Evolutionary conservation across 169 alveolate species (phyloP).

Genomic region (Cryptosporidium canis): DNA sequence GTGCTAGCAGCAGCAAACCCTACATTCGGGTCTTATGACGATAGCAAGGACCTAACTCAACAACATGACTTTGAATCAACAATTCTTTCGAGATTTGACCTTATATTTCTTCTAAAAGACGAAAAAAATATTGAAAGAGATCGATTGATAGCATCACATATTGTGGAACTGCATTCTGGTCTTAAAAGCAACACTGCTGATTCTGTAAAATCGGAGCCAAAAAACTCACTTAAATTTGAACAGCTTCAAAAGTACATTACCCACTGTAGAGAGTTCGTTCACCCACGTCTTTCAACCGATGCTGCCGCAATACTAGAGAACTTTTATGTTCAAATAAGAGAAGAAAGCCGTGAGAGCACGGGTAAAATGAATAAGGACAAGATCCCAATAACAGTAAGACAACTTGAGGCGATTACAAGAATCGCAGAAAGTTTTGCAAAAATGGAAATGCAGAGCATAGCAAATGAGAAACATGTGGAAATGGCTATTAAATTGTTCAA

Average conservation of each 20-base stretch:
- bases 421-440: conserved; percentile 92
- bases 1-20: conserved; percentile 99
- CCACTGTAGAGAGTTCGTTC: conserved; percentile 87
- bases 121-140: conserved; percentile 93
- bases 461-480: conserved; percentile 88
- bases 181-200: conserved; percentile 60
- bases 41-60: conserved; percentile 94
- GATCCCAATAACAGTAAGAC: conserved; percentile 98
- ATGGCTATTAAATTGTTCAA: conserved; percentile 90
- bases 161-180: conserved; percentile 85
- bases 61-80: conserved; percentile 98
- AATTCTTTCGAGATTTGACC: conserved; percentile 95
- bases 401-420: conserved; percentile 98
- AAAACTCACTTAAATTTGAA: conserved; percentile 80
- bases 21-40: conserved; percentile 96
- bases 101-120: conserved; percentile 96
- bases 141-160: conserved; percentile 90
- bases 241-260: conserved; percentile 87
- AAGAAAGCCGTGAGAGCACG: conserved; percentile 84
- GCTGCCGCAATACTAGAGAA: conserved; percentile 93
- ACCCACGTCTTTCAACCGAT: conserved; percentile 95
- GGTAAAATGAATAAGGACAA: conserved; percentile 76
- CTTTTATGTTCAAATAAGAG: conserved; percentile 94
- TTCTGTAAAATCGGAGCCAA: not conserved
- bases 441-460: conserved; percentile 88